Base-by-base conservation (phyloP, 1,284 basidiomycete species). In the Sphagnurus paluster region DNA sequence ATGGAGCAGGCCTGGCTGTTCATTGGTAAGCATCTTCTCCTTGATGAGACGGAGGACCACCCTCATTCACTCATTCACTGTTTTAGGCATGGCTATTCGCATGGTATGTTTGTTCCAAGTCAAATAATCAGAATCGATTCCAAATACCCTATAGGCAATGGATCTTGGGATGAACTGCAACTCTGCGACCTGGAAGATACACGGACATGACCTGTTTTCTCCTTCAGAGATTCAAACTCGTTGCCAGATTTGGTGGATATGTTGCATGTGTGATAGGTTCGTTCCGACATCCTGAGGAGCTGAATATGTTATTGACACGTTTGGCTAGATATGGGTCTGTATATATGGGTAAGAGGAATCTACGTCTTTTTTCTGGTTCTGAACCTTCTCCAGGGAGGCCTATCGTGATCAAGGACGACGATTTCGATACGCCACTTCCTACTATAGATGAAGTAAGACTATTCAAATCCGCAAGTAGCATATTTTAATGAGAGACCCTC, bases 1-100 rank as follows among this genome's bases (percentile, higher is more conserved):
- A 89, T 90, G 84, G 85, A 89, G 50, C 83, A 88, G 59, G 87
- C 85, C 1, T 93, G 90, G 89, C 72, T 89, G 39, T 89, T 84
- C 56, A 80, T 84, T 51, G 88, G 87, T 86, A 54, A 46, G 73
- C 59, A 19, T 43, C 9, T 33, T 39, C 23, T 42, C 16, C 29
- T 25, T 28, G 30, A 5, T 17, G 2, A 29, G 13, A 5, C 35
- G 34, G 26, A 25, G 5, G 37, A 23, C n/a, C n/a, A n/a, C n/a
- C n/a, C n/a, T n/a, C n/a, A n/a, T 43, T 16, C 25, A 28, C 16
- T 46, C 42, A 35, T 28, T 41, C 17, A 35, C 38, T 10, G 17
- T 55, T 42, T 39, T 48, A 84, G 87, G 85, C 30, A 84, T 87
- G 80, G 87, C 80, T 20, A 78, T 85, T 52, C 75, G 87, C 33